Evolutionary conservation across 768 basidiomycete species (phyloP), one percentile per base, ranked within the genome.

Genomic region (Suillus americanus): DNA sequence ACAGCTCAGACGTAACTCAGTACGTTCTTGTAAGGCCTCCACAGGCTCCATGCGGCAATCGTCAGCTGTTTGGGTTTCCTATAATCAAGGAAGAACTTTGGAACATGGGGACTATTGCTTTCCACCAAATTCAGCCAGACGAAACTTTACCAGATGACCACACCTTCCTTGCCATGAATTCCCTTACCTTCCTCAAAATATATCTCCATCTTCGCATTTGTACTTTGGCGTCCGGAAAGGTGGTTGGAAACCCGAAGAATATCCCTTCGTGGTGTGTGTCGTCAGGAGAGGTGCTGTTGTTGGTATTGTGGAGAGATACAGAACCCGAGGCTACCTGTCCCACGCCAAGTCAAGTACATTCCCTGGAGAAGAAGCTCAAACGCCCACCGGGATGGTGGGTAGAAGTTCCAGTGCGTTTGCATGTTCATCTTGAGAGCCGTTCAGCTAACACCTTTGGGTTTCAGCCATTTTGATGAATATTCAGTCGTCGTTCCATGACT

Each of bases 331-430:
- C 23, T 3, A 33, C 2, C 51, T 62, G 48, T 50, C 48, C 48
- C 5, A 37, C 46, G 12, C 33, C 3, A n/a, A 33, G 45, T 28
- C 61, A 53, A 28, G 51, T 37, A 20, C 28, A 13, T 12, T 8
- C 3, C 35, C 4, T 53, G 35, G 38, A 40, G 61, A 3, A 20
- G n/a, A 62, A 61, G 40, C 51, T 62, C 10, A 8, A 40, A 12
- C 48, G 53, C 40, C n/a, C 60, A 50, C 41, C 62, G 6, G 43
- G 61, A 28, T 53, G 61, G 61, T 53, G 61, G 48, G 46, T 62
- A 1, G 33, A 53, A 9, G 0, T 8, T 20, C 14, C 8, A 13
- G 30, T 33, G 20, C 12, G 20, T 33, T n/a, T 35, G 20, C 12
- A 35, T 35, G 14, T 16, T 25, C 6, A 23, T 23, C 23, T 40